phyloP scores from a whole-genome alignment of 495 filamentous ascomycete species.

The Acidomyces sp. region DNA sequence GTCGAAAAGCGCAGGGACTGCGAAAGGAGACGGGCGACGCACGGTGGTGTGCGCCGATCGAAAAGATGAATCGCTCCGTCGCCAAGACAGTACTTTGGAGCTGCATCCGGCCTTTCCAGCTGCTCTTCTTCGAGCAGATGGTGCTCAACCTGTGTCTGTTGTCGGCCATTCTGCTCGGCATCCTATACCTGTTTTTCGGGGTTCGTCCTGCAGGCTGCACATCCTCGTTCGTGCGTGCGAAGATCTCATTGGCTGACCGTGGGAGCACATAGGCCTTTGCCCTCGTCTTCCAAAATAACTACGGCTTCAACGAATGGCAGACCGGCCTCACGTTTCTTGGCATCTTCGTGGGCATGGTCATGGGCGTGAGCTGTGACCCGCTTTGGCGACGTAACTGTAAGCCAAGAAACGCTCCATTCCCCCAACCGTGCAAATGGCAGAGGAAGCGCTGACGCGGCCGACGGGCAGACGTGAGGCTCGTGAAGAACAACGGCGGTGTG shows the following conservation, averaged over 20 bases:
- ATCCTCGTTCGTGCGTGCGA: background rate
- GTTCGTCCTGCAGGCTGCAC: conserved; percentile 3
- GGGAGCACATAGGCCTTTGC: conserved; percentile 56
- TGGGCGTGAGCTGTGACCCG: conserved; percentile 56
- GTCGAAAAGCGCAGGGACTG: conserved; percentile 56
- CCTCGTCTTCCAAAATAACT: conserved; percentile 62
- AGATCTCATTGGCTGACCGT: no score
- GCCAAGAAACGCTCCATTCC: background rate
- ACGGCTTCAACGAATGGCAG: conserved; percentile 72
- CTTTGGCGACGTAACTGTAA: conserved; percentile 55
- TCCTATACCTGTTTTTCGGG: conserved; percentile 91
- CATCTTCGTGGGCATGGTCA: conserved; percentile 63
- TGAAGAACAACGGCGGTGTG: conserved; percentile 46
- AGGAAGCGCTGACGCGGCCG: background rate
- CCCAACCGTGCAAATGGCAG: no score
- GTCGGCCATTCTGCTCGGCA: conserved; percentile 71
- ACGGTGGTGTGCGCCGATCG: conserved; percentile 67
- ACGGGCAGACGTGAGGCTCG: conserved; percentile 38
- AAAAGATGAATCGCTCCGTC: conserved; percentile 61
- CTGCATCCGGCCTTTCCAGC: conserved; percentile 66
- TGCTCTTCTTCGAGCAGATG: conserved; percentile 77
- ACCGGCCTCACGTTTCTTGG: conserved; percentile 63
- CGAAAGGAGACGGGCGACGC: conserved; percentile 68
- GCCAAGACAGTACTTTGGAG: conserved; percentile 53
- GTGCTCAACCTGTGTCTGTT: conserved; percentile 64